phyloP scores from a whole-genome alignment of 2,329 filamentous ascomycete genomes.

The Penicillium sclerotiorum region DNA sequence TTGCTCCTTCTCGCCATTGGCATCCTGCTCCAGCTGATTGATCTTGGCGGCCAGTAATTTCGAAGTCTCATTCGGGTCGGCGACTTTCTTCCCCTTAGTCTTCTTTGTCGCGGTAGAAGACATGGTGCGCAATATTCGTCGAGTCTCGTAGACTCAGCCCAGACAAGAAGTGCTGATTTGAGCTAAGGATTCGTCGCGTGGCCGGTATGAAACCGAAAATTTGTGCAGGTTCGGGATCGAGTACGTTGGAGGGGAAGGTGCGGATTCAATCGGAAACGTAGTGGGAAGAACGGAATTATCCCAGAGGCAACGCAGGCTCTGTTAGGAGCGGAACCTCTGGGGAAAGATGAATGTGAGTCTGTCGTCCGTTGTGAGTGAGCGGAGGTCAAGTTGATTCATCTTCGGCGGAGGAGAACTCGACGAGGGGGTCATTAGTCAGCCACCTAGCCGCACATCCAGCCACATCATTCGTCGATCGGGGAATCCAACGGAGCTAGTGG shows the following conservation, averaged over 20 bases:
- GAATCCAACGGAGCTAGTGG: too few species aligned
- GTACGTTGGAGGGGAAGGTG: conserved; percentile 9
- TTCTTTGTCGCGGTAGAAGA: conserved; percentile 68
- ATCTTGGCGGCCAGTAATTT: conserved; percentile 92
- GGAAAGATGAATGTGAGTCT: conserved; percentile 9
- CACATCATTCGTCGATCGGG: conserved; percentile 4
- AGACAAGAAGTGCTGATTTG: conserved; percentile 38
- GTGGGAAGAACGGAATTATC: conserved; percentile 10
- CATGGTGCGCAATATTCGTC: conserved; percentile 28
- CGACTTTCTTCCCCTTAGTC: conserved; percentile 78
- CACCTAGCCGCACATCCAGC: conserved; percentile 24
- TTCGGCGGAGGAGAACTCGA: conserved; percentile 33
- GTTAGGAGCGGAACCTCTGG: conserved; percentile 24
- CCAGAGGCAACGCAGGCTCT: conserved; percentile 21
- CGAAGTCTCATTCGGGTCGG: conserved; percentile 85
- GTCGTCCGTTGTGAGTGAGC: conserved; percentile 11
- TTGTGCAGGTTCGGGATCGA: conserved; percentile 19
- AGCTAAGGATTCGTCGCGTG: conserved; percentile 43
- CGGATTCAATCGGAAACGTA: conserved; percentile 19
- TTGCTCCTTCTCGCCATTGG: conserved; percentile 90
- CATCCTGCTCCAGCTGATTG: conserved; percentile 91
- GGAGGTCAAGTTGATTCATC: conserved; percentile 25
- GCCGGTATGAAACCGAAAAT: conserved; percentile 19
- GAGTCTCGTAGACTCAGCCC: background rate
- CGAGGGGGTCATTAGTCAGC: conserved; percentile 31